Base-by-base conservation (phyloP, 176 grass and related monocot genomes). In the Raddia guianensis region DNA sequence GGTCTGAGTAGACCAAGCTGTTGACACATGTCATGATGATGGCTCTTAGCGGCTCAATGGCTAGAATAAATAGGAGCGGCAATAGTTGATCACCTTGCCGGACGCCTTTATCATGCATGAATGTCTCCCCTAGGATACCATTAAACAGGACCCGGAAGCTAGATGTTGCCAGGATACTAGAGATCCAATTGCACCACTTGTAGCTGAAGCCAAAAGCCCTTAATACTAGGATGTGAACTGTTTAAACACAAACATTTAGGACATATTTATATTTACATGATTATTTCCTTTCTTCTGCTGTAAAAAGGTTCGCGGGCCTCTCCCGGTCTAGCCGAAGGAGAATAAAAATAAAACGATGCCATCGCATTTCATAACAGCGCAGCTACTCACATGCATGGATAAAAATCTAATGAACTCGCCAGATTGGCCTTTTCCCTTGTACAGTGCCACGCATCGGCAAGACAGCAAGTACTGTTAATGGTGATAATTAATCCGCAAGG, bases 241-340 rank as follows among this genome's bases (percentile, higher is more conserved):
- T 5, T 19, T 3, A 53, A 63, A 34, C 47, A 54, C 54, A 68
- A 70, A 13, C 4, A 68, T 59, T 48, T 20, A 50, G 12, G 57
- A 45, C 78, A 82, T 77, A 72, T 77, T 64, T 20, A 37, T 77
- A 72, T 77, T 64, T 20, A 37, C 43, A 48, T 8, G 78, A 68
- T 77, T 77, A n/a, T 52, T 72, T 19, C 48, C 46, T 44, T 33
- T 19, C 42, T 21, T 11, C n/a, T 27, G 3, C 4, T 32, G 47
- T 52, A 40, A 60, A 40, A 48, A 59, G 44, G 61, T 6, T 86
- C 70, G 74, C 51, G 43, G 12, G 60, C 12, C 20, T 48, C 20
- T 51, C 66, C 58, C 21, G 2, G 16, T 5, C 0, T 8, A 2
- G 9, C 3, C 21, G 37, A 40, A 1, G 14, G 20, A n/a, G 57